Evolutionary conservation across 225 moss, liverwort and hornwort genomes (phyloP).

Genomic region (Sphagnum contortum): DNA sequence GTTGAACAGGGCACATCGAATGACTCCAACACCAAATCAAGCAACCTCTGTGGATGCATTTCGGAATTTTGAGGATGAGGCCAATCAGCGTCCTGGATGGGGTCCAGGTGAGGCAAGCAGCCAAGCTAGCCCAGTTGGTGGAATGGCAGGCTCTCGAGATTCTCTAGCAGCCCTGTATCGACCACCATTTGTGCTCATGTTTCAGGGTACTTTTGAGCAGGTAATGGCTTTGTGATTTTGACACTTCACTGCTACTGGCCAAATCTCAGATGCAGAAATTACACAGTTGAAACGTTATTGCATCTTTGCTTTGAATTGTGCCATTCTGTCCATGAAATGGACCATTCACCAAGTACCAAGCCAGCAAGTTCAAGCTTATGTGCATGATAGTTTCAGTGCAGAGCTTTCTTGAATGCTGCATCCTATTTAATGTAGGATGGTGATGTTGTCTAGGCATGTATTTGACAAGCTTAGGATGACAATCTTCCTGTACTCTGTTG

Average conservation of each 20-base stretch:
- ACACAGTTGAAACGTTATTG: neutral
- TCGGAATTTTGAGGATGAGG: constrained; percentile 97
- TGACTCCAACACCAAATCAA: constrained; percentile 57
- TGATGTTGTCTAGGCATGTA: no score
- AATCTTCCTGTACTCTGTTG: no score
- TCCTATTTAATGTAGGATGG: no score
- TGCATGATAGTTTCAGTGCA: no score
- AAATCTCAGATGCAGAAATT: neutral
- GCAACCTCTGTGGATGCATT: constrained; percentile 90
- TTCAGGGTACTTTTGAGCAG: constrained; percentile 98
- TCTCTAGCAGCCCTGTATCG: constrained; percentile 96
- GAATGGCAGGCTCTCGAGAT: constrained; percentile 61
- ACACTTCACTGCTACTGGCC: neutral
- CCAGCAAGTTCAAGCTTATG: no score
- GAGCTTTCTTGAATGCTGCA: no score
- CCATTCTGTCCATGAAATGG: no score
- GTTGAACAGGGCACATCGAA: constrained; percentile 51
- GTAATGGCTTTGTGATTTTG: constrained; percentile 12
- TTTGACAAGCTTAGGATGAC: no score
- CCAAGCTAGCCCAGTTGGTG: constrained; percentile 18
- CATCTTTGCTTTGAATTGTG: no score
- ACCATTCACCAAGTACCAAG: no score
- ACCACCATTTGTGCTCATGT: constrained; percentile 94
- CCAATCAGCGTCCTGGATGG: constrained; percentile 73
- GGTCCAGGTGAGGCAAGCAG: constrained; percentile 56